phyloP scores from a whole-genome alignment of 192 early-diverging fungal genomes.

The Dimargaris cristalligena region DNA sequence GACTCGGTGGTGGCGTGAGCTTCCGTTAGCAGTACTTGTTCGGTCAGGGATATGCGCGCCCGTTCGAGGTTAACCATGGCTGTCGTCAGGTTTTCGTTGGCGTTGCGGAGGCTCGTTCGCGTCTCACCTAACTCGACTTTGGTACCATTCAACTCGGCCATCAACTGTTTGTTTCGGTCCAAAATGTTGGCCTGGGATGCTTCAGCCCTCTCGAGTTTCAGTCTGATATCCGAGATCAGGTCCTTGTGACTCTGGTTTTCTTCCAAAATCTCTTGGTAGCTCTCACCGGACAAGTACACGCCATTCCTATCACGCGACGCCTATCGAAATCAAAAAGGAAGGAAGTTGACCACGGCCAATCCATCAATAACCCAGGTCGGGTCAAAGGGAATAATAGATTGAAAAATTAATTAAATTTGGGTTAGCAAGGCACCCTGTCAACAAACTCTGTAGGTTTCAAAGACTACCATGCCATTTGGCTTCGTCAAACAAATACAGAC shows the following conservation, averaged over 20 bases:
- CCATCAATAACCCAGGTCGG: no score
- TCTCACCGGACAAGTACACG: conserved; percentile 53
- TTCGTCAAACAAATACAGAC: no score
- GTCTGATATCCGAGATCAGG: neutral
- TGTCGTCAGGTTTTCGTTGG: neutral
- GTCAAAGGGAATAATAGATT: no score
- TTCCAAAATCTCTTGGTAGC: conserved; percentile 18
- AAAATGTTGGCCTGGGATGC: neutral
- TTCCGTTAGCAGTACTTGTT: neutral
- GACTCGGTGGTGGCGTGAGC: neutral
- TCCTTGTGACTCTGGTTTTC: neutral
- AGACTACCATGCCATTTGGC: no score
- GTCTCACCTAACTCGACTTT: neutral
- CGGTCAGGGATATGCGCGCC: neutral
- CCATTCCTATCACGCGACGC: conserved; percentile 74
- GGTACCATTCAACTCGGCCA: neutral
- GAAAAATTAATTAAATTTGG: no score
- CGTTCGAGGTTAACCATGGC: neutral
- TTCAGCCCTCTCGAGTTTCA: neutral
- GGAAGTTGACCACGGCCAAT: no score
- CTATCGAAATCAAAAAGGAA: no score
- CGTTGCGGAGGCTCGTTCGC: neutral
- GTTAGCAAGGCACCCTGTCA: no score
- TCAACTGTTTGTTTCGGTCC: neutral
- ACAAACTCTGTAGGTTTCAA: no score